Conservation (phyloP, 345 rosid species). For the Moricandia arvensis region DNA sequence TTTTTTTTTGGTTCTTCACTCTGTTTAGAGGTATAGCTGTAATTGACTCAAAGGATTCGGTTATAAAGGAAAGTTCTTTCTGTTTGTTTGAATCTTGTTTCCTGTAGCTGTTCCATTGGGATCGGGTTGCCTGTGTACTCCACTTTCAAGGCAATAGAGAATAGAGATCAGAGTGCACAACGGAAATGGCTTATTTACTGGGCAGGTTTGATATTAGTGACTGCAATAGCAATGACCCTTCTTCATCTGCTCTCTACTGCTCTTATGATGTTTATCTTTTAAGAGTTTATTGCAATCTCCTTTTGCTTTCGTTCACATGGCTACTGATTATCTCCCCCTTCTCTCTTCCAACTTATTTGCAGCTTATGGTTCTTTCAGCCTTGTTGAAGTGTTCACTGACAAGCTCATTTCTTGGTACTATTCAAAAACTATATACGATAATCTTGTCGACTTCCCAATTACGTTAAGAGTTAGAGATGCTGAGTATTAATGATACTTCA, state of each 20-base stretch:
- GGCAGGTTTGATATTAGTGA: constrained; percentile 54
- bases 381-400: constrained; percentile 72
- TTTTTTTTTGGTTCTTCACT: not conserved
- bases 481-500: not conserved
- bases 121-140: constrained; percentile 82
- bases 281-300: not conserved
- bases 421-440: not conserved
- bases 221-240: not conserved
- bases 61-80: not conserved
- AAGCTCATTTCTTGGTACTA: constrained; percentile 59
- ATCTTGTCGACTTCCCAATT: not conserved
- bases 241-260: not conserved
- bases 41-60: too few species aligned
- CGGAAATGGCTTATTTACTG: constrained; percentile 85
- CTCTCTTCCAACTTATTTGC: constrained; percentile 32
- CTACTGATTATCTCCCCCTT: not conserved
- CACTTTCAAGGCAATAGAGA: constrained; percentile 85
- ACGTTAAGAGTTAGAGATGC: not conserved
- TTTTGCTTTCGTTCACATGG: not conserved
- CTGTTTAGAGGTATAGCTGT: not conserved
- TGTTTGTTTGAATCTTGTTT: constrained; percentile 8
- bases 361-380: constrained; percentile 90
- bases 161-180: constrained; percentile 50
- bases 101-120: constrained; percentile 74
- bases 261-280: not conserved